Conservation (phyloP, 768 basidiomycete genomes). For the Scleroderma bovista region DNA sequence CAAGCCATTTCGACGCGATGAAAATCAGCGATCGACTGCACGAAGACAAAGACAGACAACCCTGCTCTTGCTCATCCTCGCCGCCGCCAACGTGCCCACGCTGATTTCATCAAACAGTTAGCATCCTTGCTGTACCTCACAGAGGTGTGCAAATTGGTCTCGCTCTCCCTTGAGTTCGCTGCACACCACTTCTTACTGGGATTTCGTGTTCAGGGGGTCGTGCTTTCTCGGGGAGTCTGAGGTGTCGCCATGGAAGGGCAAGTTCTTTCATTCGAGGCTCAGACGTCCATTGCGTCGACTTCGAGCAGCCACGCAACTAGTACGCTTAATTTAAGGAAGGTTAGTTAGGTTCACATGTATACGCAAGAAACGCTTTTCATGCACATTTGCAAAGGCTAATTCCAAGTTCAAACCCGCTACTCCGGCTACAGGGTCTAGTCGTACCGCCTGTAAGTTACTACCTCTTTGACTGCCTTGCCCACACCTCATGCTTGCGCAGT, state of each 20-base stretch:
- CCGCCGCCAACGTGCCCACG: not conserved
- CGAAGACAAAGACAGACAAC: not conserved
- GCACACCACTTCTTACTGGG: too few relatives aligned
- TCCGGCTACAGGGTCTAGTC: not conserved
- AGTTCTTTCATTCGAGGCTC: not conserved
- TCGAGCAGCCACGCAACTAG: not conserved
- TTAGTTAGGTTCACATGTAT: not conserved
- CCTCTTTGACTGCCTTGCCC: not conserved
- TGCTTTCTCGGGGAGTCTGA: conserved; percentile 9
- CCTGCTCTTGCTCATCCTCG: not conserved
- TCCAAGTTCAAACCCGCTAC: conserved; percentile 40
- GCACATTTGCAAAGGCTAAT: conserved; percentile 5
- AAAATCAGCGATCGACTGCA: not conserved
- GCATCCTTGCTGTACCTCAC: too few relatives aligned
- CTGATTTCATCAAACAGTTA: too few relatives aligned
- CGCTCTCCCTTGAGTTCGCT: too few relatives aligned
- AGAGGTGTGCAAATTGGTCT: too few relatives aligned
- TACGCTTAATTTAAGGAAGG: not conserved
- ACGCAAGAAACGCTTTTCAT: not conserved
- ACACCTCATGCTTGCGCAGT: conserved; percentile 15
- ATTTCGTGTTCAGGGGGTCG: too few relatives aligned
- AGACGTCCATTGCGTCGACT: not conserved
- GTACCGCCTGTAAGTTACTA: conserved; percentile 1
- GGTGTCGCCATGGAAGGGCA: conserved; percentile 32
- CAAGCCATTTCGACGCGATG: not conserved